Conservation (phyloP, 352 stramenopile species). For the Phytophthora fragariaefolia region DNA sequence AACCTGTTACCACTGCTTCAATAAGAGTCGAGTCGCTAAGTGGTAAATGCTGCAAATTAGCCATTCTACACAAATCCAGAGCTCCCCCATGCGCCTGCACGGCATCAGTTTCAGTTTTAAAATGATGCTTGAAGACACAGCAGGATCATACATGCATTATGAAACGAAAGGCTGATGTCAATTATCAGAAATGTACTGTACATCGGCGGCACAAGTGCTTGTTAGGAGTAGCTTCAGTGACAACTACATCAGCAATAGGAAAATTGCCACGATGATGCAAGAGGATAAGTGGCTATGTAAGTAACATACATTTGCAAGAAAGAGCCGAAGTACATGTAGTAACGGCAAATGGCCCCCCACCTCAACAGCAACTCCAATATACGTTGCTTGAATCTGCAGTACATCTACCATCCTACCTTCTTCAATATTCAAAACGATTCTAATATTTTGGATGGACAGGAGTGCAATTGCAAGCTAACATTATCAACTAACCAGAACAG, state of each 20-base stretch:
- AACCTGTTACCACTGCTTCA: too few species aligned
- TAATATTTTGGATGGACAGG: neutral
- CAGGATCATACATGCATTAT: neutral
- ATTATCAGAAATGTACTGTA: constrained; percentile 13
- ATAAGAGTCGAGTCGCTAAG: too few species aligned
- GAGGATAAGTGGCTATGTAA: constrained; percentile 27
- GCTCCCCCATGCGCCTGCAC: too few species aligned
- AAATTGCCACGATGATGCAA: constrained; percentile 18
- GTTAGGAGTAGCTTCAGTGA: constrained; percentile 15
- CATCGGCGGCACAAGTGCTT: constrained; percentile 2
- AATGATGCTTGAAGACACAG: too few species aligned
- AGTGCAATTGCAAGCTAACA: too few species aligned
- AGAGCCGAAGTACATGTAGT: neutral
- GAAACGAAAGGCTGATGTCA: constrained; percentile 3
- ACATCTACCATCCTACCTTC: neutral
- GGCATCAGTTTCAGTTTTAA: too few species aligned
- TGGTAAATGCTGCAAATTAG: too few species aligned
- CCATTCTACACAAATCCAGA: too few species aligned
- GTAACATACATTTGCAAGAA: neutral
- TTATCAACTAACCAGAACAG: too few species aligned
- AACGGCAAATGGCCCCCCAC: neutral
- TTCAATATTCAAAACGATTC: too few species aligned
- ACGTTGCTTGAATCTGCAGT: neutral
- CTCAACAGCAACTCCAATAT: neutral
- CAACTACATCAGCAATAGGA: constrained; percentile 16